Evolutionary conservation across 305 asterid species (phyloP), one percentile per base, ranked within the genome.

Genomic region (Lippia alba): DNA sequence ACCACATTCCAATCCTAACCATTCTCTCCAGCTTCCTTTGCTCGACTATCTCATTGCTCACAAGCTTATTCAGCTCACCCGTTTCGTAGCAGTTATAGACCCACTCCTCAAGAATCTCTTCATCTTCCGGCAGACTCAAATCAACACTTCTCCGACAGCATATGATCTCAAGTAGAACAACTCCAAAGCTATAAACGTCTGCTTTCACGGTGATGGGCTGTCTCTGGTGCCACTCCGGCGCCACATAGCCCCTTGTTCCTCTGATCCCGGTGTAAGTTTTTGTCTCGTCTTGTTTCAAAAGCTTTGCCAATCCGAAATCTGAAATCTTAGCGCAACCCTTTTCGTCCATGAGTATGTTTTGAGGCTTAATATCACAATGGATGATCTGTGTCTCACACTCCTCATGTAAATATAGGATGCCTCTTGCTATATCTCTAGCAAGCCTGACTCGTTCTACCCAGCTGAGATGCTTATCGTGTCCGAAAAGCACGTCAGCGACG

Each of bases 261-360:
- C 88, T 68, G 10, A 79, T 59, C 46, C 67, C 83, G 0, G 89
- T 87, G 4, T 19, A 60, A 20, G 88, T 85, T 12, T 76, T 79
- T 0, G 84, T 79, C 68, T 87, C 87, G 4, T 82, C 90, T 32
- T 70, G 59, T 33, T 81, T 85, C 9, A 83, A 49, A 20, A 83
- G 89, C 74, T 87, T 85, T 6, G 90, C 84, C 33, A 87, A 11
- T n/a, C 90, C 90, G 3, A 83, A 85, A 18, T 87, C 87, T 0
- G 88, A 81, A 6, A 87, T 74, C 70, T 81, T 85, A 0, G 87
- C 85, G 0, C 81, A 12, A 17, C 66, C 50, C 1, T 78, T 17
- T 11, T 74, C 87, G 20, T 83, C 83, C 85, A 80, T 75, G 36
- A 85, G 82, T 67, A 84, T 84, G 72, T 85, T 85, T 57, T 83